Base-by-base conservation (phyloP, 768 basidiomycete genomes). In the Mycena metata region DNA sequence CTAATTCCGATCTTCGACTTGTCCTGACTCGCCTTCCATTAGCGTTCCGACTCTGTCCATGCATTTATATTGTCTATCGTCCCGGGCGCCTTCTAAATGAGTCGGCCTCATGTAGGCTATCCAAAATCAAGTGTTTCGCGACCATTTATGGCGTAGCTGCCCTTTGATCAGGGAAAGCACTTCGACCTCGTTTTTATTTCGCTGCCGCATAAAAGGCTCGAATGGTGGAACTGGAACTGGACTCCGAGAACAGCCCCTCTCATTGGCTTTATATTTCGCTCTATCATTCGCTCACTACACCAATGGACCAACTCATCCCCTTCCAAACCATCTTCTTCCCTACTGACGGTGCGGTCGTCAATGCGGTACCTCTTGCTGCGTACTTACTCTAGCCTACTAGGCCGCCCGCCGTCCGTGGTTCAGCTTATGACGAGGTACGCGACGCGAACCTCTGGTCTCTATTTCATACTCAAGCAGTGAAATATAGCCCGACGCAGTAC, bases 311-410 rank as follows among this genome's bases (percentile, higher is more conserved):
- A 70, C 80, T 91, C 66, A 77, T 82, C 35, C 82, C 86, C n/a
- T 90, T 84, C 74, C 88, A 92, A 24, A 91, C 91, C 50, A 87
- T 95, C 70, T 83, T 94, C 68, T 91, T 95, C 76, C 92, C 93
- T 30, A 88, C 90, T 41, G 93, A 95, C 69, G 89, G 39, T 50
- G 35, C 26, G 45, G 43, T 63, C 26, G 21, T 11, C 45, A 39
- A 47, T 51, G 41, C 12, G 39, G 11, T 45, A 52, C 33, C 21
- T 12, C 26, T 26, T 15, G n/a, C 12, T 30, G 17, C 12, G 21
- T 58, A 35, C 54, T 66, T 55, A 47, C 69, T 66, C 55, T 19
- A 46, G 5, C 23, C 36, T 57, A 36, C 16, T 60, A 85, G 90
- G 89, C 64, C 91, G 92, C 43, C 86, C 89, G 24, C 91, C 93